These are phyloP conservation scores for Hypoxylon trugodes DNA, from an alignment of 495 filamentous ascomycete genomes.

Conservation along the genomic window DNA sequence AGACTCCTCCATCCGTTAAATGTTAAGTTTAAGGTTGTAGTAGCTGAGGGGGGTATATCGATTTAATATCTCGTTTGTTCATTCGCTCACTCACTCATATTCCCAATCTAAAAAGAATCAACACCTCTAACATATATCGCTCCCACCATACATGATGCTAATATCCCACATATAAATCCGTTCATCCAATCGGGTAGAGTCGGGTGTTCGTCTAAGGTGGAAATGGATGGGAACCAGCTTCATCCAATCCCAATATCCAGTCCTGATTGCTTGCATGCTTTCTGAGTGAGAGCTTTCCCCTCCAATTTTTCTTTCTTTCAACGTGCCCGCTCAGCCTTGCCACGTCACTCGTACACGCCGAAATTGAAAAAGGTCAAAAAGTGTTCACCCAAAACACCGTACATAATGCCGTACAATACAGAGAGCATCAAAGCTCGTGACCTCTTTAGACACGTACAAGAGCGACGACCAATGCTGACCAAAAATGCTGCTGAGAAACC, in stretches of 20 bases:
- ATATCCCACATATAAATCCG: constrained; percentile 23
- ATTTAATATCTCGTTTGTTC: too few relatives aligned
- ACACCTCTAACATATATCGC: constrained; percentile 8
- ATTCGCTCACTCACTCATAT: too few relatives aligned
- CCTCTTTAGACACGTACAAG: not conserved
- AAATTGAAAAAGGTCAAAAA: too few relatives aligned
- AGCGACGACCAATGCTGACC: not conserved
- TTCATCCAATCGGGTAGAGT: constrained; percentile 34
- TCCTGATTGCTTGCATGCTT: constrained; percentile 23
- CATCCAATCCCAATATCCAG: constrained; percentile 20
- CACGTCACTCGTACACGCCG: constrained; percentile 36
- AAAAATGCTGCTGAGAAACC: not conserved
- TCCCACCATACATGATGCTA: constrained; percentile 10
- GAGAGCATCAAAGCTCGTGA: constrained; percentile 7
- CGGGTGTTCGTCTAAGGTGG: constrained; percentile 12
- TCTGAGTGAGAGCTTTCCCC: too few relatives aligned
- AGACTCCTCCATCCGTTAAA: constrained; percentile 4
- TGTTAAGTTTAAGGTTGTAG: constrained; percentile 1
- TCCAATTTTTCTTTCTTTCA: too few relatives aligned
- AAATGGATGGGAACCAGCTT: constrained; percentile 1
- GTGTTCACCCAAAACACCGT: not conserved
- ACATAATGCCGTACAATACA: constrained; percentile 19
- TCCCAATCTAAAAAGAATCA: not conserved
- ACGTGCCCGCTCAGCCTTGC: constrained; percentile 29
- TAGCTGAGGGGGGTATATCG: constrained; percentile 19